phyloP scores from a whole-genome alignment of 2,329 filamentous ascomycete genomes.

The Talaromyces amestolkiae region DNA sequence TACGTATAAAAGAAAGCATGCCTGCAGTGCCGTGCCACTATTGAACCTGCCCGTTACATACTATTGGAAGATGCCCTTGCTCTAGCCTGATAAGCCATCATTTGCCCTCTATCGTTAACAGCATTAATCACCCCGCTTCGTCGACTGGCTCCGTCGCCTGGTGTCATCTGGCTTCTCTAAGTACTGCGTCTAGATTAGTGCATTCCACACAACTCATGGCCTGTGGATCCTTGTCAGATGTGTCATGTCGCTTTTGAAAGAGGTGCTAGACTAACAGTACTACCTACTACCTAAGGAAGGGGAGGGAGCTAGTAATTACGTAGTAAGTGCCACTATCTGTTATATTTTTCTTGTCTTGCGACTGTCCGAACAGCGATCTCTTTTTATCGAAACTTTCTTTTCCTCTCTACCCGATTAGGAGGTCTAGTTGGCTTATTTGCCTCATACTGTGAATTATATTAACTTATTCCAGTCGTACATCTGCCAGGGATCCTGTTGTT shows the following conservation, averaged over 20 bases:
- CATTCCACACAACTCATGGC: constrained; percentile 8
- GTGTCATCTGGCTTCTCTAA: background rate
- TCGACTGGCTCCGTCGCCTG: background rate
- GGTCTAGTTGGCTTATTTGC: background rate
- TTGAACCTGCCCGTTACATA: background rate
- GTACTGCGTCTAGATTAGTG: background rate
- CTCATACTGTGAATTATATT: background rate
- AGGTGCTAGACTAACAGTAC: background rate
- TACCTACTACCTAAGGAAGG: background rate
- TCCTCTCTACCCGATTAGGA: background rate
- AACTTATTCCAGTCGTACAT: background rate
- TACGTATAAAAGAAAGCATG: background rate
- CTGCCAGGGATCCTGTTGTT: background rate
- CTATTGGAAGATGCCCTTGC: constrained; percentile 10
- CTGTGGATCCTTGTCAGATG: constrained; percentile 7
- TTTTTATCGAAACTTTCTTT: constrained; percentile 3
- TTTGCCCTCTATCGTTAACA: background rate
- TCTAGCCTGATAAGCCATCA: constrained; percentile 13
- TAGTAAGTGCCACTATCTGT: background rate
- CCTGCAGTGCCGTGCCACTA: constrained; percentile 5
- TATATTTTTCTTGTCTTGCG: background rate
- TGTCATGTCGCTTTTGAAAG: background rate
- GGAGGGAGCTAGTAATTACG: background rate
- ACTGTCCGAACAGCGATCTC: background rate
- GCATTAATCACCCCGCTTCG: background rate